phyloP scores from a whole-genome alignment of 176 grass and related monocot species.

The Oryza coarctata region DNA sequence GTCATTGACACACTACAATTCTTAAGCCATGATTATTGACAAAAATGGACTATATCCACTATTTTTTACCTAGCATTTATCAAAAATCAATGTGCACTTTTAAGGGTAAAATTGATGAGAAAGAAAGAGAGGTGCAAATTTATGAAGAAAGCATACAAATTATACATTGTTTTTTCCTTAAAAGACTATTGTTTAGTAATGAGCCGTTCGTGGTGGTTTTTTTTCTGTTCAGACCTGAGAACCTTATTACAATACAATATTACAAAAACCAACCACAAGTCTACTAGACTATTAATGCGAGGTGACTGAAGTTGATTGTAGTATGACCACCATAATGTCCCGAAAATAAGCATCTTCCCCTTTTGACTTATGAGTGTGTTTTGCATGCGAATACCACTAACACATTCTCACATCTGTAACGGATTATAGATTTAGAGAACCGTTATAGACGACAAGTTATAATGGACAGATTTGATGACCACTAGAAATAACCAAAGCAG shows the following conservation, averaged over 20 bases:
- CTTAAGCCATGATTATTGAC: not conserved
- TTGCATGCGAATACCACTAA: not conserved
- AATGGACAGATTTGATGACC: too few species aligned
- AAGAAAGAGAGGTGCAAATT: too few species aligned
- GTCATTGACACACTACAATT: not conserved
- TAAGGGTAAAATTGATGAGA: not conserved
- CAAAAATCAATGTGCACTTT: not conserved
- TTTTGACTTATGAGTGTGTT: not conserved
- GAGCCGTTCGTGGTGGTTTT: not conserved
- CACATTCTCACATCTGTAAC: too few species aligned
- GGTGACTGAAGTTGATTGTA: not conserved
- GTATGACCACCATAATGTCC: not conserved
- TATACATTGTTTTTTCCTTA: not conserved
- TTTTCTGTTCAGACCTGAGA: not conserved
- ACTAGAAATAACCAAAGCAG: too few species aligned
- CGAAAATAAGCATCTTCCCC: not conserved
- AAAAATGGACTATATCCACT: not conserved
- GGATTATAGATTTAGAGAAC: too few species aligned
- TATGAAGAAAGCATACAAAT: not conserved
- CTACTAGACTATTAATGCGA: not conserved
- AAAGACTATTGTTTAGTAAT: not conserved
- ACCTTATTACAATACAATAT: not conserved
- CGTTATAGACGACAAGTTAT: too few species aligned
- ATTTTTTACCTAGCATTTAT: not conserved
- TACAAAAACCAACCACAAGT: not conserved